Evolutionary conservation across 352 stramenopile genomes (phyloP).

Genomic region (Phytophthora foliorum): DNA sequence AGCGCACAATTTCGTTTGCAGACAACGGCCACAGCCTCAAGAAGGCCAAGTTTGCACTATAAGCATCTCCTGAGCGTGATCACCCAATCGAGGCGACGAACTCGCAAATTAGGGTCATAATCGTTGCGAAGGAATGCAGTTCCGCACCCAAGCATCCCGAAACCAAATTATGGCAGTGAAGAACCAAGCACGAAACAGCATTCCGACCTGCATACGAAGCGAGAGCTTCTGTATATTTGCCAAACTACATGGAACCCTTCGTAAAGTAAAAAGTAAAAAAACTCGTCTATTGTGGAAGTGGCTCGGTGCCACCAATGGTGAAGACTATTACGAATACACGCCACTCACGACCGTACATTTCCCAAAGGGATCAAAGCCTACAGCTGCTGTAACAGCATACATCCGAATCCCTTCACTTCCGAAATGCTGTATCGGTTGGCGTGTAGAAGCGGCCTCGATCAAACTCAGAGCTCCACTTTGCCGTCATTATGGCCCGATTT

Average conservation of each 20-base stretch:
- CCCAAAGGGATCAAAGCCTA: too few relatives aligned
- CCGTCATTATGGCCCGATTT: constrained; percentile 36
- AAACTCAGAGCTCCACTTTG: too few relatives aligned
- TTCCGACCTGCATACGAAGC: constrained; percentile 29
- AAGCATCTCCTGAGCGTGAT: constrained; percentile 17
- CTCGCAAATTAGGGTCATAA: background rate
- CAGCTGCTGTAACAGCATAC: too few relatives aligned
- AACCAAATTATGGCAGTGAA: constrained; percentile 24
- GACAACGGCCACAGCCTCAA: constrained; percentile 27
- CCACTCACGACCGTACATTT: too few relatives aligned
- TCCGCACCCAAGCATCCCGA: constrained; percentile 15
- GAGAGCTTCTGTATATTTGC: constrained; percentile 42
- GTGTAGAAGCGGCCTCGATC: too few relatives aligned
- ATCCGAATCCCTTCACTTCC: too few relatives aligned
- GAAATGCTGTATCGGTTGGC: too few relatives aligned
- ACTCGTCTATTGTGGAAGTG: background rate
- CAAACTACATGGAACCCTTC: constrained; percentile 30
- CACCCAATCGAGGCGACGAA: constrained; percentile 1
- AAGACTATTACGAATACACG: too few relatives aligned
- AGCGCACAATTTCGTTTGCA: constrained; percentile 32
- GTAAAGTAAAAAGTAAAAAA: constrained; percentile 46
- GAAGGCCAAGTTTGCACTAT: constrained; percentile 34
- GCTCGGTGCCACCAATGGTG: too few relatives aligned
- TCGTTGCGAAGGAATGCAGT: constrained; percentile 22
- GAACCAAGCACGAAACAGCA: constrained; percentile 17